Conservation (phyloP, 176 grass and related monocot genomes). For the Cenchrus americanus region DNA sequence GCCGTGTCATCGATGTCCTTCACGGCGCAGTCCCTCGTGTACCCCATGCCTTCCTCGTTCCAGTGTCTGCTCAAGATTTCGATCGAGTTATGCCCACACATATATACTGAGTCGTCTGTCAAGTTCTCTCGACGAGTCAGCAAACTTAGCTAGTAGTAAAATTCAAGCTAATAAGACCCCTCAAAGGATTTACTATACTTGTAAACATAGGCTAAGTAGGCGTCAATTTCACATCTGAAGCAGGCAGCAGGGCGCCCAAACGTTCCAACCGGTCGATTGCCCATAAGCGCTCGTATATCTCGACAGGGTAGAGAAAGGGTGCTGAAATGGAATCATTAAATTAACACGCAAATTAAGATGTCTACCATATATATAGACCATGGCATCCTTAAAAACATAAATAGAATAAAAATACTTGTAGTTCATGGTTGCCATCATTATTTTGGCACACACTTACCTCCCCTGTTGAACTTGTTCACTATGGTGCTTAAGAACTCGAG, state of each 20-base stretch:
- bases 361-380: too few relatives aligned
- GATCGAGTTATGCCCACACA: too few relatives aligned
- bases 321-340: conserved; percentile 22
- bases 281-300: conserved; percentile 58
- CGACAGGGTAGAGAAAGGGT: conserved; percentile 45
- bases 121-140: too few relatives aligned
- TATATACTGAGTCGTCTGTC: too few relatives aligned
- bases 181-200: background rate
- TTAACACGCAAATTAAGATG: too few relatives aligned
- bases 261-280: conserved; percentile 50
- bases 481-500: conserved; percentile 29
- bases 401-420: too few relatives aligned
- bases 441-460: conserved; percentile 25
- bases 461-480: conserved; percentile 37
- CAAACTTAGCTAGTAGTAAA: too few relatives aligned
- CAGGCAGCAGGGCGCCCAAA: conserved; percentile 51
- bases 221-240: conserved; percentile 48
- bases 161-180: too few relatives aligned
- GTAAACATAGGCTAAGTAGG: background rate
- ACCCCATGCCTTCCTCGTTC: conserved; percentile 32
- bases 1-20: conserved; percentile 62
- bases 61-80: conserved; percentile 26
- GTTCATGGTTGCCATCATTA: too few relatives aligned
- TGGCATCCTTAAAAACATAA: too few relatives aligned
- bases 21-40: background rate